phyloP scores from a whole-genome alignment of 192 early-diverging fungal species.

The Coemansia sp. region DNA sequence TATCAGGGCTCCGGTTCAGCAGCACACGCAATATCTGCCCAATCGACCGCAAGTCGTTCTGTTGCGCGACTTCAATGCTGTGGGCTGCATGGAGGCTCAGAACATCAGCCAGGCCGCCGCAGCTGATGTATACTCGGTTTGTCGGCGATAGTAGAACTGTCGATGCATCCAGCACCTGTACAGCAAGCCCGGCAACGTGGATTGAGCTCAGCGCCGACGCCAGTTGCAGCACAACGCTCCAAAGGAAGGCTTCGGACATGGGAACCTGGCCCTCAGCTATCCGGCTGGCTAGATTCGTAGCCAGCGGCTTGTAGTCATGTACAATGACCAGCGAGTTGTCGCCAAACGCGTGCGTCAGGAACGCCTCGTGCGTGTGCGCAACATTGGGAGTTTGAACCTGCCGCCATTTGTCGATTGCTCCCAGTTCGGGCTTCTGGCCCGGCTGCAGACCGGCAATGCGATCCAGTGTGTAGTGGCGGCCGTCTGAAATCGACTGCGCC shows the following conservation, averaged over 20 bases:
- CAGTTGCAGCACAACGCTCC: constrained; percentile 40
- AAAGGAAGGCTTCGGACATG: constrained; percentile 27
- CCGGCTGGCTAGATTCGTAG: constrained; percentile 23
- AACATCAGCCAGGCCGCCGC: constrained; percentile 38
- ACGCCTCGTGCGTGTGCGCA: constrained; percentile 86
- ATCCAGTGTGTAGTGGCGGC: constrained; percentile 77
- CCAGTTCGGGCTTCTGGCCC: constrained; percentile 75
- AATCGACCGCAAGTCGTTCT: constrained; percentile 30
- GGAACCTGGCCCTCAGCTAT: constrained; percentile 13
- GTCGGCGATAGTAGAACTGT: constrained; percentile 83
- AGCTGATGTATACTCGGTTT: constrained; percentile 59
- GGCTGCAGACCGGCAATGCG: constrained; percentile 76
- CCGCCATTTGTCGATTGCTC: constrained; percentile 81
- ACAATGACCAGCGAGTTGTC: constrained; percentile 94
- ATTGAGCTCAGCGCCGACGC: constrained; percentile 63
- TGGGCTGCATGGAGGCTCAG: constrained; percentile 5
- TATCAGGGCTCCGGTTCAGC: constrained; percentile 19
- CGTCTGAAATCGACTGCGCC: constrained; percentile 77
- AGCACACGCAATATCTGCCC: constrained; percentile 25
- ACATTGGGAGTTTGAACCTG: constrained; percentile 76
- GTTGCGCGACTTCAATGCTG: constrained; percentile 22
- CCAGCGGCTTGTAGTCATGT: constrained; percentile 84
- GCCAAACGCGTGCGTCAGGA: constrained; percentile 93
- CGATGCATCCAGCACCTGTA: constrained; percentile 69
- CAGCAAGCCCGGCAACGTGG: constrained; percentile 77